Conservation (phyloP, 345 rosid species). For the Fremontodendron californicum region DNA sequence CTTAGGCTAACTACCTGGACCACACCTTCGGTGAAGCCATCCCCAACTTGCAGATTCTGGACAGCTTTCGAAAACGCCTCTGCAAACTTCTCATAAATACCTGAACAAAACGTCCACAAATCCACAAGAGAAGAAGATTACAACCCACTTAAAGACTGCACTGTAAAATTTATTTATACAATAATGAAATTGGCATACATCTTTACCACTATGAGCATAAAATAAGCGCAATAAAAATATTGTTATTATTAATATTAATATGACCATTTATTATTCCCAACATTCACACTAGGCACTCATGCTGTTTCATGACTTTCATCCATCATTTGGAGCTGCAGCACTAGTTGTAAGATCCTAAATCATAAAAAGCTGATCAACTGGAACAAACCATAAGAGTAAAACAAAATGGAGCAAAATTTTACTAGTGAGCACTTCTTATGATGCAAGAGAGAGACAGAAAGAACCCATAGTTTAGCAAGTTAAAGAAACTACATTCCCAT, state of each 20-base stretch:
- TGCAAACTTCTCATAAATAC: conserved; percentile 88
- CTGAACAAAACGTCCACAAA: conserved; percentile 34
- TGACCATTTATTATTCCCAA: background rate
- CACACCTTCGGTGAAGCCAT: conserved; percentile 81
- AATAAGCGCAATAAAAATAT: background rate
- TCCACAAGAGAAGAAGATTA: background rate
- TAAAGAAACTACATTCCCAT: background rate
- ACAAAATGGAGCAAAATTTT: background rate
- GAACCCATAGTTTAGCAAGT: background rate
- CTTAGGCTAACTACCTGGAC: conserved; percentile 45
- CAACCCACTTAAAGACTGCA: background rate
- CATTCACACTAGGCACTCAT: background rate
- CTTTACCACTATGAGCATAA: background rate
- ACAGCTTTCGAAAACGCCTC: conserved; percentile 85
- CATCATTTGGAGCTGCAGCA: background rate
- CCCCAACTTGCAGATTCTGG: conserved; percentile 84
- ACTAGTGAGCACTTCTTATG: background rate
- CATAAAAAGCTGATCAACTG: background rate
- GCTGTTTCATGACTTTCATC: background rate
- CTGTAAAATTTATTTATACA: background rate
- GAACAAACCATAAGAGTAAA: background rate
- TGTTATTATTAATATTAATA: background rate
- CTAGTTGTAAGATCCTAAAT: background rate
- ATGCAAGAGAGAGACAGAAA: background rate
- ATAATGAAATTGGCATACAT: background rate